Evolutionary conservation across 2,329 filamentous ascomycete genomes (phyloP).

Genomic region (Pseudohalonectria lignicola): DNA sequence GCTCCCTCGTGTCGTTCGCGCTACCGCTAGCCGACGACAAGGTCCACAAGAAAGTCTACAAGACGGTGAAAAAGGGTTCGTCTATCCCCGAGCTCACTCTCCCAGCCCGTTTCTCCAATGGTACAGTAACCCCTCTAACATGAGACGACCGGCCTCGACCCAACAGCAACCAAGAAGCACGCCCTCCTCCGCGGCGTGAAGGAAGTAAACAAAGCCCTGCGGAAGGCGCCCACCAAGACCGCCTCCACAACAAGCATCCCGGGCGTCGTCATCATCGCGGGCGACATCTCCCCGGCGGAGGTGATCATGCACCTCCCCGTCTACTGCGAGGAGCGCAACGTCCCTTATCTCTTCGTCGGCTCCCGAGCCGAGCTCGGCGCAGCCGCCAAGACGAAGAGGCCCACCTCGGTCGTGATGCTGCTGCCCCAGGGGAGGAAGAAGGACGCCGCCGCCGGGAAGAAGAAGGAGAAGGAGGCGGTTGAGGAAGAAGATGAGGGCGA

Average conservation of each 20-base stretch:
- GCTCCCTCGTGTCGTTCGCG: conserved; percentile 66
- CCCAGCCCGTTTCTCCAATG: conserved; percentile 6
- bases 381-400: conserved; percentile 88
- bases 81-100: conserved; percentile 2
- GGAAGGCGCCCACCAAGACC: conserved; percentile 72
- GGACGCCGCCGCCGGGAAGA: conserved; percentile 37
- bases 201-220: conserved; percentile 95
- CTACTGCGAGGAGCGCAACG: conserved; percentile 94
- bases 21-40: conserved; percentile 73
- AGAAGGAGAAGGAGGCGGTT: conserved; percentile 31
- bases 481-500: conserved; percentile 34
- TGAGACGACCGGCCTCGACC: conserved; percentile 4
- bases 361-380: conserved; percentile 89
- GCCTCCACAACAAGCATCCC: conserved; percentile 53
- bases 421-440: conserved; percentile 25
- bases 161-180: conserved; percentile 81
- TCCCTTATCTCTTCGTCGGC: conserved; percentile 91
- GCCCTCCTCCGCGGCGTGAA: conserved; percentile 96
- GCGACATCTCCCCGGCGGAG: conserved; percentile 96
- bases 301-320: conserved; percentile 97
- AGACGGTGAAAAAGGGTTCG: conserved; percentile 51
- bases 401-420: conserved; percentile 92
- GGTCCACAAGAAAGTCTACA: conserved; percentile 56
- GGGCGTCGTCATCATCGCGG: conserved; percentile 81
- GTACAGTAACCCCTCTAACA: too few species aligned